These are phyloP conservation scores for Aspergillus pseudoglaucus DNA, from an alignment of 2,329 filamentous ascomycete genomes.

Conservation along the genomic window DNA sequence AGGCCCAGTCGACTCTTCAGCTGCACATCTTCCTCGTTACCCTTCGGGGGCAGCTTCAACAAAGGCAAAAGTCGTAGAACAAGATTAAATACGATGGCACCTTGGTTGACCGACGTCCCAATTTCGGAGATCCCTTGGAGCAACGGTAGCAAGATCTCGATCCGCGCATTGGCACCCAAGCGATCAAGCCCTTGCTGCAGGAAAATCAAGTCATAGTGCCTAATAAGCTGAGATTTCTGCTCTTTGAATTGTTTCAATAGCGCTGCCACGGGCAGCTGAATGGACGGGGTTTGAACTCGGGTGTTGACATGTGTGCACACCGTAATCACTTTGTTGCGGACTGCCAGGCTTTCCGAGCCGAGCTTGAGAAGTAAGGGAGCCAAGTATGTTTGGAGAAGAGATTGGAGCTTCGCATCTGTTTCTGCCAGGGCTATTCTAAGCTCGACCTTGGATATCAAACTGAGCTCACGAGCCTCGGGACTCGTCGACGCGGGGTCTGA, in stretches of 20 bases:
- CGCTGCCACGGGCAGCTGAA: constrained; percentile 76
- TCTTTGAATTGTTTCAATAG: constrained; percentile 87
- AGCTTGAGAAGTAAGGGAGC: constrained; percentile 79
- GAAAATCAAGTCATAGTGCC: constrained; percentile 82
- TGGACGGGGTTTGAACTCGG: constrained; percentile 52
- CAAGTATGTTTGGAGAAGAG: constrained; percentile 71
- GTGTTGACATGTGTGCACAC: constrained; percentile 68
- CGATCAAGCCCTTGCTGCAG: constrained; percentile 74
- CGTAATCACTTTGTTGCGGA: constrained; percentile 71
- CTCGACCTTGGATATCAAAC: constrained; percentile 78
- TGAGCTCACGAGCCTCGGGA: constrained; percentile 61
- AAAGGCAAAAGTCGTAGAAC: constrained; percentile 68
- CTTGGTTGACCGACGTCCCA: constrained; percentile 49
- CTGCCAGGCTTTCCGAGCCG: constrained; percentile 68
- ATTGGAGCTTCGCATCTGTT: constrained; percentile 74
- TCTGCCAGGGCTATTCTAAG: constrained; percentile 76
- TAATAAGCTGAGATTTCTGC: constrained; percentile 64
- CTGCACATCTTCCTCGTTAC: constrained; percentile 67
- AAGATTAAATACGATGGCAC: constrained; percentile 70
- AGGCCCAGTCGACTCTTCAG: constrained; percentile 63
- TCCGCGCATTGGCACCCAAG: constrained; percentile 56
- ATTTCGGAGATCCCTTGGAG: constrained; percentile 60
- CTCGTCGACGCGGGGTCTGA: constrained; percentile 25
- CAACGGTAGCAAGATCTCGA: constrained; percentile 64
- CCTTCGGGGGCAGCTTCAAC: constrained; percentile 63